These are phyloP conservation scores for Mortierella sp. DNA, from an alignment of 371 early-diverging fungal genomes.

Conservation along the genomic window DNA sequence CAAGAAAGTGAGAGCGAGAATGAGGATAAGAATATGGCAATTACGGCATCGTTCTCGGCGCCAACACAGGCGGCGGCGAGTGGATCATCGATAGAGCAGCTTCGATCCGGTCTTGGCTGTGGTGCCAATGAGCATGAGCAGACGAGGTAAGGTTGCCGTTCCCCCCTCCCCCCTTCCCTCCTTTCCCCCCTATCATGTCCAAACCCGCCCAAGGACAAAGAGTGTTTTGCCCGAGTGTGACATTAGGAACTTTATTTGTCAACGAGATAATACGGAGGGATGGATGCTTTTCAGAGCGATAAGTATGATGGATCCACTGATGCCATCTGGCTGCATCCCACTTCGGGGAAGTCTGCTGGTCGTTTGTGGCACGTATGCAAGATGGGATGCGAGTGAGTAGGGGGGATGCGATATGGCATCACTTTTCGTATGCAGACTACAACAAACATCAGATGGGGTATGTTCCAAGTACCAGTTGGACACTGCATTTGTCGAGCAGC, in stretches of 20 bases:
- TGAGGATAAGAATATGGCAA: neutral
- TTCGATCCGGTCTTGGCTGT: neutral
- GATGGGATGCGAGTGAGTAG: too few species aligned
- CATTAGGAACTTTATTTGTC: slow-evolving; percentile 9
- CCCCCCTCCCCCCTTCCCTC: slow-evolving; percentile 3
- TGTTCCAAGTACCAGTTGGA: too few species aligned
- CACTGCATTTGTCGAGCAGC: too few species aligned
- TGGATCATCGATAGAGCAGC: neutral
- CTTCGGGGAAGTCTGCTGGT: too few species aligned
- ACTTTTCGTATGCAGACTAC: too few species aligned
- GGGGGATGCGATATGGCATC: neutral
- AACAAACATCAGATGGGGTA: too few species aligned
- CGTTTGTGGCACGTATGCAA: too few species aligned
- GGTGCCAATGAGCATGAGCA: neutral
- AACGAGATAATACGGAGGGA: neutral
- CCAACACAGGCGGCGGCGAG: too few species aligned
- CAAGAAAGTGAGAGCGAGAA: neutral
- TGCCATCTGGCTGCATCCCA: too few species aligned
- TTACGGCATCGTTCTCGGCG: too few species aligned
- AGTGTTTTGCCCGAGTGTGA: slow-evolving; percentile 12
- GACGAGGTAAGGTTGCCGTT: slow-evolving; percentile 1
- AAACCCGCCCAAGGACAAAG: neutral
- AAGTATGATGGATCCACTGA: too few species aligned
- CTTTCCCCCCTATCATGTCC: slow-evolving; percentile 6
- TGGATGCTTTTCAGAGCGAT: too few species aligned